phyloP scores from a whole-genome alignment of 2,329 filamentous ascomycete genomes.

The Colletotrichum brevisporum region DNA sequence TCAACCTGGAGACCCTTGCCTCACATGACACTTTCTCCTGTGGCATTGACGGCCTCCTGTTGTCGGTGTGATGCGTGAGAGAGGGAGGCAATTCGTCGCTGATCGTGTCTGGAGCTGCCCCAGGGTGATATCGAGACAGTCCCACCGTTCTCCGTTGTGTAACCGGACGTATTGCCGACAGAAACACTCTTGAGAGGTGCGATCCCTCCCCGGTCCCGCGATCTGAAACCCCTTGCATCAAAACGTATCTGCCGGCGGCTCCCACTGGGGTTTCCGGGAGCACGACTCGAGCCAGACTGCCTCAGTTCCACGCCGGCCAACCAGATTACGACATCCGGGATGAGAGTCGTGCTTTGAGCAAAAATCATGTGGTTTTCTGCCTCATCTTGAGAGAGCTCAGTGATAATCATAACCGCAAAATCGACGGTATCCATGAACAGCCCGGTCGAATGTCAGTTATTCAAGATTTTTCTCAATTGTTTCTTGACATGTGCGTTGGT shows the following conservation, averaged over 20 bases:
- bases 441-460: no score
- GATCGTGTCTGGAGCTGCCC: constrained; percentile 10
- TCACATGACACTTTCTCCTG: background rate
- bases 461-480: no score
- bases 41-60: background rate
- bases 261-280: background rate
- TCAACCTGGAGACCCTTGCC: background rate
- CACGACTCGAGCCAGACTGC: background rate
- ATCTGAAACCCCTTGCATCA: constrained; percentile 14
- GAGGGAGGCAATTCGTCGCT: background rate
- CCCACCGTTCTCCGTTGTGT: constrained; percentile 1
- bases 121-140: background rate
- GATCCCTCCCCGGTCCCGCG: background rate
- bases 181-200: constrained; percentile 19
- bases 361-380: background rate
- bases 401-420: background rate
- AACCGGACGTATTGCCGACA: background rate
- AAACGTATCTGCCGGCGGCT: constrained; percentile 9
- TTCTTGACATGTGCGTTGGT: no score
- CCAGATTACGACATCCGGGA: background rate
- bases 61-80: background rate
- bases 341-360: background rate
- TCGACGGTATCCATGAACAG: no score
- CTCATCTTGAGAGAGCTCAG: no score
- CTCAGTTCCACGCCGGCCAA: background rate